These are phyloP conservation scores for Suillus luteus DNA, from an alignment of 768 basidiomycete genomes.

Conservation along the genomic window DNA sequence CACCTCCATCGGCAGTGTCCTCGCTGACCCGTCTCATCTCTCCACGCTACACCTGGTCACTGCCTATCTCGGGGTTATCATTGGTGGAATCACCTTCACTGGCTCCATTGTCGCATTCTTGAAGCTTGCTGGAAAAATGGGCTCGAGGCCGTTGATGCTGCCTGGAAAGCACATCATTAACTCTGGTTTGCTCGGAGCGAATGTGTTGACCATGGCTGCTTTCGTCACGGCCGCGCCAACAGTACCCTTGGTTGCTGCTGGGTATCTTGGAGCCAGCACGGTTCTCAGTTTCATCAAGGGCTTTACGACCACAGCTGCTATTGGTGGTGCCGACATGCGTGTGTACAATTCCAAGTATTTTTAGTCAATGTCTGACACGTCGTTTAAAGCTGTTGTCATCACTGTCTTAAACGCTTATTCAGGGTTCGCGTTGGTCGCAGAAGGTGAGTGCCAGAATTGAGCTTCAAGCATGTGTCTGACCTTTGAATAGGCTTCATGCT, in stretches of 20 bases:
- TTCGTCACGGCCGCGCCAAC: slow-evolving; percentile 72
- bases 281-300: slow-evolving; percentile 83
- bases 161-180: slow-evolving; percentile 83
- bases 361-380: slow-evolving; percentile 14
- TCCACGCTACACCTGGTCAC: slow-evolving; percentile 77
- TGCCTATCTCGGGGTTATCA: slow-evolving; percentile 84
- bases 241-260: slow-evolving; percentile 74
- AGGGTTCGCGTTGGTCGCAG: slow-evolving; percentile 88
- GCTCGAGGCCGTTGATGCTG: slow-evolving; percentile 68
- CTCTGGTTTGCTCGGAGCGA: slow-evolving; percentile 66
- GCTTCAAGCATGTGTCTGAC: not conserved
- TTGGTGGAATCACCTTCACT: slow-evolving; percentile 88
- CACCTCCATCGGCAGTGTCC: slow-evolving; percentile 81
- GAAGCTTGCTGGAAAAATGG: slow-evolving; percentile 82
- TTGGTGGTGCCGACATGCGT: slow-evolving; percentile 95
- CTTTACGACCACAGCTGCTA: slow-evolving; percentile 86
- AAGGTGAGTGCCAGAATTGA: slow-evolving; percentile 46
- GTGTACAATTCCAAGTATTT: slow-evolving; percentile 32
- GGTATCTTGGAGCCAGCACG: slow-evolving; percentile 73
- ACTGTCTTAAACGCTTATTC: slow-evolving; percentile 91
- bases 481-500: slow-evolving; percentile 71
- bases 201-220: slow-evolving; percentile 72
- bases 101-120: slow-evolving; percentile 89
- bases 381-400: slow-evolving; percentile 73
- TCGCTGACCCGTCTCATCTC: slow-evolving; percentile 68